Percentiles rank a stretch among this genome's conserved stretches.
Conservation (phyloP, 495 filamentous ascomycete genomes). For the Penicillium macrosclerotiorum region DNA sequence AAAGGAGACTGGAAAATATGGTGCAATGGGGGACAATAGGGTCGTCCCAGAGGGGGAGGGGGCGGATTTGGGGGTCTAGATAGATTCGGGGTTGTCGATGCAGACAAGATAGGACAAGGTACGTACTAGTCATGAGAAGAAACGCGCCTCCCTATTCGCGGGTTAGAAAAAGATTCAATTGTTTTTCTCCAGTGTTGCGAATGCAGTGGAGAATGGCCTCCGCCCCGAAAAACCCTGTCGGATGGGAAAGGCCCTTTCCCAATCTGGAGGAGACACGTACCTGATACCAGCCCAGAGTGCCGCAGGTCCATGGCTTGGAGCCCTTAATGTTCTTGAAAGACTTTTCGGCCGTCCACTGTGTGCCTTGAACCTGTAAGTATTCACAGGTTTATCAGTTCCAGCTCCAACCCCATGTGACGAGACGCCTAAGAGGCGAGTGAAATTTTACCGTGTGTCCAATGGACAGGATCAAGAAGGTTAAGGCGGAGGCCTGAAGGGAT, state of each 20-base stretch:
- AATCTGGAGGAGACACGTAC: slow-evolving; percentile 6
- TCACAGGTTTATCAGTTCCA: too few species aligned
- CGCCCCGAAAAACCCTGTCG: too few species aligned
- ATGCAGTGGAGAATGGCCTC: too few species aligned
- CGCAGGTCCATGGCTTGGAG: slow-evolving; percentile 25
- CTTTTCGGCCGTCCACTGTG: slow-evolving; percentile 28
- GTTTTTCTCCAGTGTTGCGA: too few species aligned
- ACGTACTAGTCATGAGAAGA: slow-evolving; percentile 24
- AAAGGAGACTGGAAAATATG: too few species aligned
- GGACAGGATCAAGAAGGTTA: slow-evolving; percentile 20
- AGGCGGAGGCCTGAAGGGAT: slow-evolving; percentile 24
- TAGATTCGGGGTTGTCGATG: too few species aligned
- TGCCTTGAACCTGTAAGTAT: slow-evolving; percentile 7
- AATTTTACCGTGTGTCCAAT: slow-evolving; percentile 27
- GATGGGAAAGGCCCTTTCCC: too few species aligned
- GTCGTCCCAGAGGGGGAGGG: too few species aligned
- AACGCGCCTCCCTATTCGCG: slow-evolving; percentile 26
- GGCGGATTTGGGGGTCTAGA: not conserved
- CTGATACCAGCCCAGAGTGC: slow-evolving; percentile 34
- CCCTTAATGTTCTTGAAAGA: slow-evolving; percentile 21
- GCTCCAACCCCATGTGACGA: too few species aligned
- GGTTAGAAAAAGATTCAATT: not conserved
- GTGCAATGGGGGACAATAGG: too few species aligned
- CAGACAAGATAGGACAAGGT: not conserved
- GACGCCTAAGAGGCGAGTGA: not conserved